Evolutionary conservation across 148 eudicot genomes (phyloP), one percentile per base, ranked within the genome.

Genomic region (Arbutus unedo): DNA sequence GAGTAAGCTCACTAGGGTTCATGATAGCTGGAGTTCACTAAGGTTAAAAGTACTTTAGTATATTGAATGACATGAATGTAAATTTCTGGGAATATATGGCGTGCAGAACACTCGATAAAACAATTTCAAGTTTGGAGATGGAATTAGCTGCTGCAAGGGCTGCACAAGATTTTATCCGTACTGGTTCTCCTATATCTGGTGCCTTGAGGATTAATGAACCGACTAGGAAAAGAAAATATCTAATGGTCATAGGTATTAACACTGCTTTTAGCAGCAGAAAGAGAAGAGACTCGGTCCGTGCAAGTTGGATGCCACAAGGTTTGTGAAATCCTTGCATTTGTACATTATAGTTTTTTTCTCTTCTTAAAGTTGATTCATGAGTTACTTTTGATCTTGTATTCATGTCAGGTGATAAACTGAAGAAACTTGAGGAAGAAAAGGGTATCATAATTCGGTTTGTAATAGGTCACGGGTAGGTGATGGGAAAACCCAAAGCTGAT

Each of bases 231-330:
- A 91, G 93, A 72, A 95, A 89, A 87, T 92, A 92, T 88, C 82
- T 93, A 75, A 91, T 93, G 98, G 95, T 93, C 71, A 84, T 95
- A 41, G 98, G 98, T 47, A 84, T 95, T 53, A 95, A 95, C 86
- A 95, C 98, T 45, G 98, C 98, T 81, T 95, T 95, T 83, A 95
- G 96, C 82, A 93, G 98, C 84, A 88, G 98, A 83, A 95, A 90
- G 85, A 89, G 98, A 85, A 87, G 98, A 88, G 98, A 95, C 85
- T 95, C 98, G 3, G 93, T 95, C 60, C 97, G 98, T 84, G 92
- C 92, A 18, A 95, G 97, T 54, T 95, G 98, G 98, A 92, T 95
- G 95, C 97, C 93, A 72, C 94, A 93, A 93, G 98, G 98, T 92
- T 87, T 56, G 31, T 84, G 21, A 57, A 43, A 83, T 59, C 57